Evolutionary conservation across 257 asterid genomes (phyloP), one percentile per base, ranked within the genome.

Genomic region (Misopates orontium): DNA sequence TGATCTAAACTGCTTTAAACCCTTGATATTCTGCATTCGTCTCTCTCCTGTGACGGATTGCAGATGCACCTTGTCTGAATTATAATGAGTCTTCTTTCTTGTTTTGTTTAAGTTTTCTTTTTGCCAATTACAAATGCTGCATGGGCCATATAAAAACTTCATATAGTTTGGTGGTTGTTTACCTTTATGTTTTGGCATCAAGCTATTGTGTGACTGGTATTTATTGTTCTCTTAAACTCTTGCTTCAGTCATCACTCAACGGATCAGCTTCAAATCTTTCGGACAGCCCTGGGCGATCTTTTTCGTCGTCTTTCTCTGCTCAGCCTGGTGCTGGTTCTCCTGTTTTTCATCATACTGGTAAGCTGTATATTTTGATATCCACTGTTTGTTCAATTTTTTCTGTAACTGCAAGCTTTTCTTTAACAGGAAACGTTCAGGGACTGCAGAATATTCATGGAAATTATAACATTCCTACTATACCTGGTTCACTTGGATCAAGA

Each of bases 311-410:
- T n/a, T 90, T 83, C 68, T 88, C 98, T 74, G 86, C 85, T 75
- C 97, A 93, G 71, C 86, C 99, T 53, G 97, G 96, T 71, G 88
- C 93, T 42, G 99, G 87, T 66, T 85, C 96, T 78, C 87, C 96
- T 56, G 86, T 74, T 77, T 94, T 61, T 76, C 96, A 94, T 78
- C 98, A 86, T 73, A 69, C 84, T 17, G 96, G 98, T 90, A 63
- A 71, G 83, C 80, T 76, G 67, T 59, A 74, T 74, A 41, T 68
- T 82, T 70, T 68, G 56, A 39, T n/a, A 21, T 54, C 45, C 32
- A 15, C 47, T 67, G 28, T 73, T 70, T 60, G 32, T 64, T 72
- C 18, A 54, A 28, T 58, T 32, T 71, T 22, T 47, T 40, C 53
- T 67, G 54, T 73, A 72, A 52, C 36, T 42, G 61, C 42, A 61